Percentiles rank a stretch among this genome's conserved stretches.
Conservation (phyloP, 2,329 filamentous ascomycete species). For the Botryosphaeria agaves region DNA sequence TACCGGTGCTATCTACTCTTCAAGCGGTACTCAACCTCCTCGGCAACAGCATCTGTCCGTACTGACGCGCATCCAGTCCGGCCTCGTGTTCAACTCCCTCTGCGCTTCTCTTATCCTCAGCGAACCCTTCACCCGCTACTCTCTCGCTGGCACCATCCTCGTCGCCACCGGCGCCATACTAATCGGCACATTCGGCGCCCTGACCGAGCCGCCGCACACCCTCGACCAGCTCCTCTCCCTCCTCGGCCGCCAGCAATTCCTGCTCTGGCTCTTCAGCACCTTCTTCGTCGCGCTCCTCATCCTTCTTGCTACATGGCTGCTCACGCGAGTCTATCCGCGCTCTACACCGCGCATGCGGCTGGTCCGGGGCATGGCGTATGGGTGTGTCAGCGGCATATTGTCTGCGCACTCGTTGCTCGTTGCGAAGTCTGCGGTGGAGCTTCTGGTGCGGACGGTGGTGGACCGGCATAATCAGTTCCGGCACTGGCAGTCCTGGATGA, state of each 20-base stretch:
- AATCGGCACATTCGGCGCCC: constrained; percentile 86
- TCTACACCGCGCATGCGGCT: constrained; percentile 51
- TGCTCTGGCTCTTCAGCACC: constrained; percentile 79
- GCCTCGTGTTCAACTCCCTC: constrained; percentile 95
- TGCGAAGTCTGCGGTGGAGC: constrained; percentile 90
- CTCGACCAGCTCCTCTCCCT: constrained; percentile 65
- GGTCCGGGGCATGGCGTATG: constrained; percentile 70
- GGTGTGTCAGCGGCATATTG: constrained; percentile 72
- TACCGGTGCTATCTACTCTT: constrained; percentile 85
- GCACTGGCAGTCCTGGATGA: constrained; percentile 87
- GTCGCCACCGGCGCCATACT: constrained; percentile 78
- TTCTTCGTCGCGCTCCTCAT: constrained; percentile 54
- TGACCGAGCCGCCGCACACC: constrained; percentile 81
- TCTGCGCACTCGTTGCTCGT: constrained; percentile 87
- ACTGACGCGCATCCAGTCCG: constrained; percentile 36
- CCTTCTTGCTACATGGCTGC: constrained; percentile 29
- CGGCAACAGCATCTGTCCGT: neutral
- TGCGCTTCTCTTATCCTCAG: constrained; percentile 85
- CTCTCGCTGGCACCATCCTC: constrained; percentile 74
- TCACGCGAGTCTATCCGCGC: constrained; percentile 20
- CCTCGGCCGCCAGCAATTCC: constrained; percentile 55
- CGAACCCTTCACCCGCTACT: constrained; percentile 88
- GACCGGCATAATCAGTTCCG: constrained; percentile 87
- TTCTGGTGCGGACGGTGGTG: constrained; percentile 72
- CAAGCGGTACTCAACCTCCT: constrained; percentile 42